These are phyloP conservation scores for Citeromyces siamensis DNA, from an alignment of 1,139 yeast species.

Conservation along the genomic window DNA sequence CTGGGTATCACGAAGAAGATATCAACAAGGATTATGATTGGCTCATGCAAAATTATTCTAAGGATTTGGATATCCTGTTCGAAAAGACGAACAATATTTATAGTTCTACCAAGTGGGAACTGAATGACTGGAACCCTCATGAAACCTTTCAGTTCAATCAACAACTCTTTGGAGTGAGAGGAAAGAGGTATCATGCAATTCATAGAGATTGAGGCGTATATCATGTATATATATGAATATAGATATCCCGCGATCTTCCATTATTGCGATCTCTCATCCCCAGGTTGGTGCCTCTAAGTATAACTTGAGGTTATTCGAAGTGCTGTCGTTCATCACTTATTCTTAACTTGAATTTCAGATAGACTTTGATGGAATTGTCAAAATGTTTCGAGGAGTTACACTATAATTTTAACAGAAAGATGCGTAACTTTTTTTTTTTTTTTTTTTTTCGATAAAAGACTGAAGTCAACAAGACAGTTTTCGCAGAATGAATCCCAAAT, in stretches of 20 bases:
- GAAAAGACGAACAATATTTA: constrained; percentile 62
- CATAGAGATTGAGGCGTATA: constrained; percentile 9
- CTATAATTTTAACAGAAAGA: no score
- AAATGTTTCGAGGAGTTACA: no score
- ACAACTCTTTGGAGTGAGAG: constrained; percentile 82
- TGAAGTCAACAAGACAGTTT: neutral
- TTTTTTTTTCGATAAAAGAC: no score
- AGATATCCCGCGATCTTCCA: no score
- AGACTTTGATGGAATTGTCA: no score
- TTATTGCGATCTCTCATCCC: no score
- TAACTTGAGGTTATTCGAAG: no score
- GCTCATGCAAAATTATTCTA: constrained; percentile 50
- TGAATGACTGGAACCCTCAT: constrained; percentile 83
- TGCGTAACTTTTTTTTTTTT: no score
- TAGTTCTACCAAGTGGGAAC: constrained; percentile 86
- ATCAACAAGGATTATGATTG: constrained; percentile 58
- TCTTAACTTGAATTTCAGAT: no score
- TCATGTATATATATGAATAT: constrained; percentile 4
- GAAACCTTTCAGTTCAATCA: constrained; percentile 90
- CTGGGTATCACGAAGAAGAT: constrained; percentile 81
- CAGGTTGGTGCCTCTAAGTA: no score
- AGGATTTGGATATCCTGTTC: constrained; percentile 75
- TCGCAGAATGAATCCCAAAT: no score
- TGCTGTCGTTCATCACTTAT: no score
- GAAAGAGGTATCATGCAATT: constrained; percentile 90